phyloP scores from a whole-genome alignment of 2,329 filamentous ascomycete species.

The Neurospora sp. region DNA sequence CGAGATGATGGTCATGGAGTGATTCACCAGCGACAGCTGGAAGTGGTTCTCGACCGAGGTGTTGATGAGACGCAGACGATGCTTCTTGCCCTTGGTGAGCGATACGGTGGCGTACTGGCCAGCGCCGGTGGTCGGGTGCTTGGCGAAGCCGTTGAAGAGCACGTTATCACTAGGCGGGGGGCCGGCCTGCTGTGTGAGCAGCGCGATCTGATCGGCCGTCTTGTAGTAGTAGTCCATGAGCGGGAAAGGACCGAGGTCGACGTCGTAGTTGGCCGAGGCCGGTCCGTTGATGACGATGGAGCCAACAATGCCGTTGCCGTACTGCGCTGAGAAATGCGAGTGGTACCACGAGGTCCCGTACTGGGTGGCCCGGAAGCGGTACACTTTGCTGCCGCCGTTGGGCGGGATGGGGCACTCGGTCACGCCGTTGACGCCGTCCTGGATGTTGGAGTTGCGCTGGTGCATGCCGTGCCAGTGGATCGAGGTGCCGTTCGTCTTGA shows the following conservation, averaged over 20 bases:
- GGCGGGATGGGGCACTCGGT: constrained; percentile 32
- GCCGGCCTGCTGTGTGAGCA: constrained; percentile 15
- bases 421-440: constrained; percentile 36
- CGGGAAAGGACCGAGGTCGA: constrained; percentile 38
- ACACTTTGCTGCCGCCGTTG: constrained; percentile 22
- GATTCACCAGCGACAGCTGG: constrained; percentile 38
- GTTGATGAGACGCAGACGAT: constrained; percentile 41
- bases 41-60: constrained; percentile 39
- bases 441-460: constrained; percentile 32
- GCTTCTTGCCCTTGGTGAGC: constrained; percentile 33
- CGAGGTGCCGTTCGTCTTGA: constrained; percentile 35
- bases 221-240: constrained; percentile 41
- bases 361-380: constrained; percentile 28
- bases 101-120: constrained; percentile 26
- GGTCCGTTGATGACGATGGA: constrained; percentile 38
- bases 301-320: constrained; percentile 38
- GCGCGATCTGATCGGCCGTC: constrained; percentile 20
- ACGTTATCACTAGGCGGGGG: constrained; percentile 29
- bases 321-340: constrained; percentile 36
- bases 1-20: constrained; percentile 40
- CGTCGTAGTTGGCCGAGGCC: constrained; percentile 36
- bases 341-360: constrained; percentile 34
- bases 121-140: constrained; percentile 20
- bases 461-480: constrained; percentile 41
- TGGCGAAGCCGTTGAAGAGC: constrained; percentile 34